These are phyloP conservation scores for Trichoderma sp. DNA, from an alignment of 2,329 filamentous ascomycete species.

Conservation along the genomic window DNA sequence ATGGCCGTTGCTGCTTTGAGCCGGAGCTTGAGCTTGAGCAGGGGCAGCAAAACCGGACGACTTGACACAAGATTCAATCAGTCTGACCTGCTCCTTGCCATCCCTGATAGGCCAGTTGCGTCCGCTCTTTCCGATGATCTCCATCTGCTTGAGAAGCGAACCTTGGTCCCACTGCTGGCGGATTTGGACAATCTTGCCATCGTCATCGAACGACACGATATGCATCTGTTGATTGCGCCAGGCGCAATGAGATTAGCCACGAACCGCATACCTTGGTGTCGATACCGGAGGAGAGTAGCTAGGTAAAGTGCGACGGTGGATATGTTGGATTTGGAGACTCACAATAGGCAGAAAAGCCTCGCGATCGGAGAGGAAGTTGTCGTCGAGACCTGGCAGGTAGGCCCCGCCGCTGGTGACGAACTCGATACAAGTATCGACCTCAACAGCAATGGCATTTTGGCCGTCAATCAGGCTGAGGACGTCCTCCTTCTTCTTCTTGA, in stretches of 20 bases:
- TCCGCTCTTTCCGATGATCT: constrained; percentile 85
- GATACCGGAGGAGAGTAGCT: neutral
- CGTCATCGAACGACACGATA: constrained; percentile 76
- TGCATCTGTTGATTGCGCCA: constrained; percentile 59
- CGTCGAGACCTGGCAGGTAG: constrained; percentile 85
- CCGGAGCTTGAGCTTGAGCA: constrained; percentile 33
- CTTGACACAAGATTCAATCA: constrained; percentile 65
- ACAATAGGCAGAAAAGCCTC: constrained; percentile 78
- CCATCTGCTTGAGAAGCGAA: constrained; percentile 85
- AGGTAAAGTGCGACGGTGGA: neutral
- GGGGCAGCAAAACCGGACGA: constrained; percentile 38
- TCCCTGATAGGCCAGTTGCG: constrained; percentile 95
- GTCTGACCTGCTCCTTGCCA: constrained; percentile 74
- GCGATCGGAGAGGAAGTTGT: constrained; percentile 88
- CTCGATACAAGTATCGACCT: constrained; percentile 79
- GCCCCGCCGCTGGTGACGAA: constrained; percentile 78
- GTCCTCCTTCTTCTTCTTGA: constrained; percentile 81
- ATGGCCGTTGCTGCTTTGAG: constrained; percentile 28
- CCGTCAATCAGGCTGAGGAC: constrained; percentile 73
- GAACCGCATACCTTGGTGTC: neutral
- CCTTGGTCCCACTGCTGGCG: constrained; percentile 95
- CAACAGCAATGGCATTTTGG: constrained; percentile 69
- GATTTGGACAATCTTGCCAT: constrained; percentile 80
- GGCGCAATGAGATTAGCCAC: constrained; percentile 19
- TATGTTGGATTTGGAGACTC: constrained; percentile 39